Percentiles rank a stretch among this genome's conserved stretches.
These are phyloP conservation scores for Litchi chinensis DNA, from an alignment of 345 rosid species.

Conservation along the genomic window DNA sequence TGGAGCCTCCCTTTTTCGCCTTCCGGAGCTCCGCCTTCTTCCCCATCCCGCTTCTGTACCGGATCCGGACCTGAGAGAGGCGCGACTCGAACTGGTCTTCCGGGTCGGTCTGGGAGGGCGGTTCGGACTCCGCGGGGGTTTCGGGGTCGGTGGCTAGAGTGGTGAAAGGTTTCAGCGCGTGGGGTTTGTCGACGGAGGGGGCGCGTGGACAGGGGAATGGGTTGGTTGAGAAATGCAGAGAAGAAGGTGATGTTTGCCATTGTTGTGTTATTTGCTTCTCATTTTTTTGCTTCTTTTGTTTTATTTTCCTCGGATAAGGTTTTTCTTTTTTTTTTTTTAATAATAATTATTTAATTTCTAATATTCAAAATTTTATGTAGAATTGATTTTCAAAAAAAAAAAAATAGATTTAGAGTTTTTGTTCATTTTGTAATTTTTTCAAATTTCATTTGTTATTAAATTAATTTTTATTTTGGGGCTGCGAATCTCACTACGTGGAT, in stretches of 20 bases:
- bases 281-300: background rate
- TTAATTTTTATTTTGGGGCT: too few species aligned
- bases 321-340: background rate
- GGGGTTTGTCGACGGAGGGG: conserved; percentile 11
- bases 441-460: too few species aligned
- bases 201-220: conserved; percentile 31
- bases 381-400: too few species aligned
- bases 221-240: conserved; percentile 39
- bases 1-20: conserved; percentile 57
- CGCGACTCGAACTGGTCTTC: conserved; percentile 73
- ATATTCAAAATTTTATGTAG: too few species aligned
- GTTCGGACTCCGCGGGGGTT: conserved; percentile 31
- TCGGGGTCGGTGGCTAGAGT: conserved; percentile 55
- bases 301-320: conserved; percentile 26
- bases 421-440: too few species aligned
- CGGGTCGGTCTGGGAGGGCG: conserved; percentile 26
- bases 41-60: conserved; percentile 73
- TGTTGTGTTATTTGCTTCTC: background rate
- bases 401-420: too few species aligned
- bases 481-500: too few species aligned
- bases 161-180: conserved; percentile 31
- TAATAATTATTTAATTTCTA: too few species aligned
- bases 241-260: conserved; percentile 48
- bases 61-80: conserved; percentile 63
- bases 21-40: conserved; percentile 87